Evolutionary conservation across 1,284 basidiomycete species (phyloP).

Genomic region (Ustilago hordei): DNA sequence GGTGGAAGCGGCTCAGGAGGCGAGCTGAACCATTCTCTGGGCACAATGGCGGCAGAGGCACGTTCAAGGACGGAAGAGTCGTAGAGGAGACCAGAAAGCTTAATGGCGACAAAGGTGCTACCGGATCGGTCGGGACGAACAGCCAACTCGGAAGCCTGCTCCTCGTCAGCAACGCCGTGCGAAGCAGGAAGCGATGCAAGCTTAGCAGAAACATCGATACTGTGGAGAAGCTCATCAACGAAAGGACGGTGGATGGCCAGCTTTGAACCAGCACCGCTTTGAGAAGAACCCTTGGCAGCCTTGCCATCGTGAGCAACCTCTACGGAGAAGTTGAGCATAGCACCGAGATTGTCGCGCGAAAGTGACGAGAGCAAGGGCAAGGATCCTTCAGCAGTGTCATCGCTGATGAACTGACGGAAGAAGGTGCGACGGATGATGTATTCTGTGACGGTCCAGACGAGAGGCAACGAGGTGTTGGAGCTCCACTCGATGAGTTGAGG

Average conservation of each 20-base stretch:
- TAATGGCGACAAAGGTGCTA: conserved; percentile 63
- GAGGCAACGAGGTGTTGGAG: conserved; percentile 76
- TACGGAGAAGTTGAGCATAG: conserved; percentile 85
- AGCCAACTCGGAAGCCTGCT: conserved; percentile 34
- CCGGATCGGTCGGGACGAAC: conserved; percentile 47
- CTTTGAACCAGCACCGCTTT: conserved; percentile 52
- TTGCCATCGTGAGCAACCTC: conserved; percentile 77
- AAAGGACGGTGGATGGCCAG: conserved; percentile 47
- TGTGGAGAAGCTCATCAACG: conserved; percentile 54
- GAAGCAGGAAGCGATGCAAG: conserved; percentile 39
- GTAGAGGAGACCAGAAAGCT: conserved; percentile 60
- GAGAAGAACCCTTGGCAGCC: conserved; percentile 75
- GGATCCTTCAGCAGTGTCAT: conserved; percentile 80
- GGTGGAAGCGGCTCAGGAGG: conserved; percentile 57
- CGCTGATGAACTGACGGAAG: conserved; percentile 90
- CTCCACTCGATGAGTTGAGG: conserved; percentile 77
- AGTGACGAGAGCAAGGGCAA: conserved; percentile 77
- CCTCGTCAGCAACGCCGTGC: conserved; percentile 33
- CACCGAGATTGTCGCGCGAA: conserved; percentile 75
- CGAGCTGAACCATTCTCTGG: conserved; percentile 58
- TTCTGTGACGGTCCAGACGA: conserved; percentile 77
- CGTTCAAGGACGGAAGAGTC: conserved; percentile 59
- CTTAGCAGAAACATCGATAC: conserved; percentile 51
- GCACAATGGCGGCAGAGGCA: conserved; percentile 57
- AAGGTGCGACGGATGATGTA: conserved; percentile 83